A percentile compares a stretch with the other conserved stretches of the same genome.
These are phyloP conservation scores for Termitomyces sp. DNA, from an alignment of 768 basidiomycete genomes.

Conservation along the genomic window DNA sequence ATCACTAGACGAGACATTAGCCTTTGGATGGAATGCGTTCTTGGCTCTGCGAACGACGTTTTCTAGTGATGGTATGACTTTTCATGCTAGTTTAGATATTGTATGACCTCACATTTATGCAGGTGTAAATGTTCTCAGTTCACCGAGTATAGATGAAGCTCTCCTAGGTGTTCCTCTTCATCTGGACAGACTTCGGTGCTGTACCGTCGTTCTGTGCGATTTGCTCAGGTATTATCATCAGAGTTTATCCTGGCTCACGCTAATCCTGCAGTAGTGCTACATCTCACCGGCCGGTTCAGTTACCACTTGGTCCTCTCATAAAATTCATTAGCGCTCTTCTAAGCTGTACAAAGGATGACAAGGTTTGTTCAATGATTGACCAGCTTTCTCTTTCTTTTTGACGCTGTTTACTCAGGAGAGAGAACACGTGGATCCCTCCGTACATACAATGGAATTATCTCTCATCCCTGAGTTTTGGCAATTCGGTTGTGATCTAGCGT, in stretches of 20 bases:
- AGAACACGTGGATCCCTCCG: slow-evolving; percentile 41
- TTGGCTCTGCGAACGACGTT: slow-evolving; percentile 55
- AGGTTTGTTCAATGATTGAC: slow-evolving; percentile 20
- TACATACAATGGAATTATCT: slow-evolving; percentile 50
- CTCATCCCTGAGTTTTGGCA: slow-evolving; percentile 47
- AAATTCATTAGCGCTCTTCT: slow-evolving; percentile 48
- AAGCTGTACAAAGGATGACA: slow-evolving; percentile 41
- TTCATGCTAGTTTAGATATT: not conserved
- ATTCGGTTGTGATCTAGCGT: slow-evolving; percentile 46
- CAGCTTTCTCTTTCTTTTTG: not conserved
- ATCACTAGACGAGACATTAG: slow-evolving; percentile 62
- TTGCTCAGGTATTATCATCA: slow-evolving; percentile 42
- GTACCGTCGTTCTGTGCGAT: slow-evolving; percentile 42
- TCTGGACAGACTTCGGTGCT: slow-evolving; percentile 55
- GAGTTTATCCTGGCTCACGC: not conserved
- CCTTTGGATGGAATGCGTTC: slow-evolving; percentile 62
- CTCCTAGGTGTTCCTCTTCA: slow-evolving; percentile 45
- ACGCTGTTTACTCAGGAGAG: slow-evolving; percentile 29
- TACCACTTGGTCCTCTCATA: slow-evolving; percentile 62
- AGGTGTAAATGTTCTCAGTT: slow-evolving; percentile 4
- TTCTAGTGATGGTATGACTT: slow-evolving; percentile 33
- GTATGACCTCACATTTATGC: not conserved
- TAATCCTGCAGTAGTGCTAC: slow-evolving; percentile 36
- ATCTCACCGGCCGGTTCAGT: slow-evolving; percentile 53
- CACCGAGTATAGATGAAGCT: slow-evolving; percentile 27